Evolutionary conservation across 208 protist genomes (phyloP), one percentile per base, ranked within the genome.

Genomic region (Crithidia brevicula): DNA sequence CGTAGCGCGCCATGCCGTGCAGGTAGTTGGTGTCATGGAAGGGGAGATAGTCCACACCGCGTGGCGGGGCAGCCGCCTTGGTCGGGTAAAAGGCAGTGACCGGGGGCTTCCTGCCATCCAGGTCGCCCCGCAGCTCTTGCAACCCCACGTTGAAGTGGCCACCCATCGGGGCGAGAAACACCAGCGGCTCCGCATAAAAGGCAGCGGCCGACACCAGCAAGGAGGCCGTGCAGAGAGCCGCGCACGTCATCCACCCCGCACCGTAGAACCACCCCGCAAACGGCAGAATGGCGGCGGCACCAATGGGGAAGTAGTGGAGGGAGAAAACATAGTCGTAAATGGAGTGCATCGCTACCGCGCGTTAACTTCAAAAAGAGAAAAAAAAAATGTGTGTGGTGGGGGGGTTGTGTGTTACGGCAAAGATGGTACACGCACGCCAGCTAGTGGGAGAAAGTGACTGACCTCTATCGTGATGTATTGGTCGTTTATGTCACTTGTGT

Each of bases 41-140:
- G 0, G 88, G 88, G 5, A 96, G 15, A 68, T 87, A 94, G 9
- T 42, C 54, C 9, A 71, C 74, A 22, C 54, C 38, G 36, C 57
- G 46, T 1, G n/a, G 22, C 5, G 40, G 22, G 11, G 76, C 54
- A 1, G 31, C 50, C 20, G 45, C 40, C 22, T 56, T 74, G 3
- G 82, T 88, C 4, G 91, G 91, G 67, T 94, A 93, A 52, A 89
- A 87, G 2, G 88, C 53, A 7, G 81, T 83, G 49, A 96, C 15
- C 20, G 91, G 91, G 15, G 88, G 86, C 8, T 43, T 49, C 47
- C 79, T 77, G 18, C 25, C 53, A 7, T 50, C 70, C 3, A 30
- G 11, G 9, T 75, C 58, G 33, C 74, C 70, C 20, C 54, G 38
- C 23, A 95, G 28, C 51, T 88, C 76, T 3, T 52, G 33, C 6